phyloP scores from a whole-genome alignment of 345 rosid genomes.

The Microthlaspi erraticum region DNA sequence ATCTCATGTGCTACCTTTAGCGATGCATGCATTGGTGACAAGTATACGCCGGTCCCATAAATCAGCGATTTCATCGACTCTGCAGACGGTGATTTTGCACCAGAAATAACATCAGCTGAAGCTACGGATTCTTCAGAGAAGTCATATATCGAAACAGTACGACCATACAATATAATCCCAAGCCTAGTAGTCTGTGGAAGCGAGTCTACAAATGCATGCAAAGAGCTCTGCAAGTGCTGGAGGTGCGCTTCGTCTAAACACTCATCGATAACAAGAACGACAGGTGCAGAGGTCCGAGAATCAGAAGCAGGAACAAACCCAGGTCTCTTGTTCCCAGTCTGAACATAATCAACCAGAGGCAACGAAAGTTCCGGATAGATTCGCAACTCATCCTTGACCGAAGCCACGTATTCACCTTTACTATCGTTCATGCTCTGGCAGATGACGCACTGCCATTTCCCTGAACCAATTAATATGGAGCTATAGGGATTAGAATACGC shows the following conservation, averaged over 20 bases:
- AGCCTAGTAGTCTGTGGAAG: slow-evolving; percentile 77
- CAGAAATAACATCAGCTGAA: slow-evolving; percentile 96
- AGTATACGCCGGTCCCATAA: slow-evolving; percentile 91
- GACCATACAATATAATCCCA: slow-evolving; percentile 84
- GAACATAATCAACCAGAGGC: slow-evolving; percentile 84
- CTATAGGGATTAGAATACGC: slow-evolving; percentile 88
- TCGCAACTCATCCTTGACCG: slow-evolving; percentile 72
- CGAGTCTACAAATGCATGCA: slow-evolving; percentile 94
- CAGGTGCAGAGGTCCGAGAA: slow-evolving; percentile 82
- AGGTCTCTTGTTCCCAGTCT: slow-evolving; percentile 81
- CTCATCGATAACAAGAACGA: slow-evolving; percentile 90
- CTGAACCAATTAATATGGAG: slow-evolving; percentile 84
- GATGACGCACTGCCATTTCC: slow-evolving; percentile 96
- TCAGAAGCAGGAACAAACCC: slow-evolving; percentile 91
- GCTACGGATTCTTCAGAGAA: slow-evolving; percentile 92
- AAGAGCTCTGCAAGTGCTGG: slow-evolving; percentile 94
- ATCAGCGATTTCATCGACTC: slow-evolving; percentile 86
- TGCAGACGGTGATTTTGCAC: slow-evolving; percentile 74
- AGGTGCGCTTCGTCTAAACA: slow-evolving; percentile 96
- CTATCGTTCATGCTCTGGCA: slow-evolving; percentile 78
- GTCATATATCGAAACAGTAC: slow-evolving; percentile 88
- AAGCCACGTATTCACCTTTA: slow-evolving; percentile 83
- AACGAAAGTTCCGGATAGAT: slow-evolving; percentile 79
- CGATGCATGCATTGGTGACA: slow-evolving; percentile 96
- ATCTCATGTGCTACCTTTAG: slow-evolving; percentile 86